These are phyloP conservation scores for Xylaria digitata DNA, from an alignment of 2,329 filamentous ascomycete species.

Conservation along the genomic window DNA sequence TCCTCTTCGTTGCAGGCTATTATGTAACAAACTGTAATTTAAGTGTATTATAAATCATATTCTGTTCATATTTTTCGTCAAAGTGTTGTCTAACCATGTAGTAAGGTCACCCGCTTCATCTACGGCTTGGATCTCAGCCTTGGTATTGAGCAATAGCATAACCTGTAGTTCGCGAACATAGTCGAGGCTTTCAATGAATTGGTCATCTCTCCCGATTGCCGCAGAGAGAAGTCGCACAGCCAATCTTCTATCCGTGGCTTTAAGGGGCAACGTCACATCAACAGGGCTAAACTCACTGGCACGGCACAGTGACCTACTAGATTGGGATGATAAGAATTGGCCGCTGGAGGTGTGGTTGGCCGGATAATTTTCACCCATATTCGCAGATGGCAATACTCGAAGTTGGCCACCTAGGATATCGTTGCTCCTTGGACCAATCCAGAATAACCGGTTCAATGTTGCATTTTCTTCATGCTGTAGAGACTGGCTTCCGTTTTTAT, in stretches of 20 bases:
- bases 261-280: conserved; percentile 55
- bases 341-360: neutral
- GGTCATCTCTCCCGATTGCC: conserved; percentile 47
- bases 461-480: conserved; percentile 69
- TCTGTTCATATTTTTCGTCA: conserved; percentile 42
- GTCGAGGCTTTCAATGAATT: conserved; percentile 51
- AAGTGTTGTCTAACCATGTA: conserved; percentile 61
- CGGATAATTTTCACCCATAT: neutral
- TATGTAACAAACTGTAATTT: neutral
- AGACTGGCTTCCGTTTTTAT: conserved; percentile 74
- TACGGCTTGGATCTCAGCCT: conserved; percentile 81
- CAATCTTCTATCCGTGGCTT: conserved; percentile 66
- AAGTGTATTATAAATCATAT: neutral
- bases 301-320: neutral
- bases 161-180: conserved; percentile 70
- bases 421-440: conserved; percentile 70
- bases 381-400: neutral
- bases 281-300: conserved; percentile 13
- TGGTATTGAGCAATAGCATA: conserved; percentile 79
- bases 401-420: conserved; percentile 52
- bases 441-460: conserved; percentile 64
- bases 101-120: conserved; percentile 65
- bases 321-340: neutral
- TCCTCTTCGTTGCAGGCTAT: neutral
- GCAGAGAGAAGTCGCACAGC: conserved; percentile 65